Evolutionary conservation across 345 rosid genomes (phyloP), one percentile per base, ranked within the genome.

Genomic region (Aquilaria yunnanensis): DNA sequence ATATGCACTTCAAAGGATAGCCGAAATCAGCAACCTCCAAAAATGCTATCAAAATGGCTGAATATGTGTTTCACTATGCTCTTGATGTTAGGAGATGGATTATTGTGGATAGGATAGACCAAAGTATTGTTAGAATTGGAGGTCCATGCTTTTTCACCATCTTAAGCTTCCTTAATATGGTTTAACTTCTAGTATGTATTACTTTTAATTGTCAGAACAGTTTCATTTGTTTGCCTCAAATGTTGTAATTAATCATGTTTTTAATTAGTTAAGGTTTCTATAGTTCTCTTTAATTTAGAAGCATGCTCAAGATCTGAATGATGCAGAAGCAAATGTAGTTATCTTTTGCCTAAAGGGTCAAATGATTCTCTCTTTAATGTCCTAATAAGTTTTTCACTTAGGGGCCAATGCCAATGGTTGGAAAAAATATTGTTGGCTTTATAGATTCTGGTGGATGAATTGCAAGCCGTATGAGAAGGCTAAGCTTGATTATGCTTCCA

Each of bases 1-100:
- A 56, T 88, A 13, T 94, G 96, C 78, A 79, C 69, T 63, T 85
- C 97, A 61, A 87, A 81, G 68, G 96, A 94, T 62, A 47, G 49
- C 59, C 87, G 93, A 74, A 90, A 88, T 77, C 81, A 63, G 9
- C 89, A 76, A 68, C 93, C 16, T 73, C 86, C 9, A 60, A 59
- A 4, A 81, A 84, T 66, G 83, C 83, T 55, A 68, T 83, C 56
- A 81, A 70, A 62, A 68, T 51, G 72, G 70, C 96, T 12, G 86
- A 94, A 65, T 87, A 80, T 46, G 70, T 87, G 14, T 94, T 81
- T 71, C 74, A 61, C 49, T 88, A 91, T 45, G 63, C 85, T 33
- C 90, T 94, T 84, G 90, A 91, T 84, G 99, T 94, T 63, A 83
- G 72, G 56, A 53, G 54, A 5, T 0, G 5, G 32, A 61, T 56